phyloP scores from a whole-genome alignment of 2,329 filamentous ascomycete species.

The Alternaria rosae region DNA sequence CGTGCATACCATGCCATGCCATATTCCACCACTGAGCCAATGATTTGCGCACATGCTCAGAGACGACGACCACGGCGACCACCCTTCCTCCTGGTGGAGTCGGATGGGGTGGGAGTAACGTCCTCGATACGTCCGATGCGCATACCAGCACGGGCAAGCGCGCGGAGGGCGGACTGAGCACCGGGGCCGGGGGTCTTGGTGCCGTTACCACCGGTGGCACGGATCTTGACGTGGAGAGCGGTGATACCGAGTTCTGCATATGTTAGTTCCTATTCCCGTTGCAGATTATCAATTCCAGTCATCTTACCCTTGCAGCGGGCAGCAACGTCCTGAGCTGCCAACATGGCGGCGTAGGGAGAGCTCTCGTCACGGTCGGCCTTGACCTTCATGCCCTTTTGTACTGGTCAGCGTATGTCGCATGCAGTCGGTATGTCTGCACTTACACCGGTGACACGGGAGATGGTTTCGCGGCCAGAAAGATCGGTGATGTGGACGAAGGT shows the following conservation, averaged over 20 bases:
- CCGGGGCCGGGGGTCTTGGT: constrained; percentile 99
- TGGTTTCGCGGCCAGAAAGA: constrained; percentile 98
- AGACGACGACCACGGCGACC: constrained; percentile 99
- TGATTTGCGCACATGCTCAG: constrained; percentile 65
- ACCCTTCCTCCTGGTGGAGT: constrained; percentile 99
- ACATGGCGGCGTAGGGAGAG: constrained; percentile 99
- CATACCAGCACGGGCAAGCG: constrained; percentile 98
- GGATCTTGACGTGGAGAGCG: constrained; percentile 99
- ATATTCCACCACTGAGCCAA: constrained; percentile 46
- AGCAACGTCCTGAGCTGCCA: constrained; percentile 95
- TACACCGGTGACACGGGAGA: constrained; percentile 98
- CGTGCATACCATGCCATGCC: constrained; percentile 45
- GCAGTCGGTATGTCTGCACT: constrained; percentile 2
- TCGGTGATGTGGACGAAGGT: constrained; percentile 94
- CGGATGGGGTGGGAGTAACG: constrained; percentile 97
- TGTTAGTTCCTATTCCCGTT: not conserved
- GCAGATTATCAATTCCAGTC: not conserved
- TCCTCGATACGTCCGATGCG: constrained; percentile 99
- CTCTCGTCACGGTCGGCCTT: constrained; percentile 96
- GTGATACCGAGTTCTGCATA: constrained; percentile 77
- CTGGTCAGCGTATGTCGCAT: constrained; percentile 8
- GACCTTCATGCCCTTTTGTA: constrained; percentile 80
- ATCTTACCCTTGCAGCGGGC: constrained; percentile 73
- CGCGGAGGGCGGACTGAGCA: constrained; percentile 98
- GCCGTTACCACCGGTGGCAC: constrained; percentile 99